These are phyloP conservation scores for Yarrowia phangngaensis DNA, from an alignment of 805 yeast genomes.

Conservation along the genomic window DNA sequence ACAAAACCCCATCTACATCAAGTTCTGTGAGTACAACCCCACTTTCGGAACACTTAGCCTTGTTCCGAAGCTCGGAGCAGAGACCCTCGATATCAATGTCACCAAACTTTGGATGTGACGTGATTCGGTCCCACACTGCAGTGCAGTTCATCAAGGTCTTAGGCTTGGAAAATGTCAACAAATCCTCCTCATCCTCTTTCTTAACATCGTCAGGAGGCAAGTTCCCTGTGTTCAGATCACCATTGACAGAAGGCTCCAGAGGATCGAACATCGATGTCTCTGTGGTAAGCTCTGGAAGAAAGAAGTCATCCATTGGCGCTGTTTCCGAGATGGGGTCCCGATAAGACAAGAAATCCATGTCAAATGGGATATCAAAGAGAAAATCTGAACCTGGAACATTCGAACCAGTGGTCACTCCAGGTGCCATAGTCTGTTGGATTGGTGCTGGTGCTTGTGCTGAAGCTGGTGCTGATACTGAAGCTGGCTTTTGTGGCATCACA, in stretches of 20 bases:
- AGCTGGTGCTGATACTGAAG: too few species aligned
- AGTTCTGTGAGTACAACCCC: constrained; percentile 83
- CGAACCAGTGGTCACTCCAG: constrained; percentile 6
- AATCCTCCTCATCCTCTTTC: constrained; percentile 19
- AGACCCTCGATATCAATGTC: constrained; percentile 93
- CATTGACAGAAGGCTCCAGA: constrained; percentile 34
- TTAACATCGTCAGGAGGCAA: background rate
- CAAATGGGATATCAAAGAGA: constrained; percentile 36
- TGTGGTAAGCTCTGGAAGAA: constrained; percentile 38
- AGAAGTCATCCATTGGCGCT: constrained; percentile 36
- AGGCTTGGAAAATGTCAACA: constrained; percentile 8
- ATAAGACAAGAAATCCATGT: constrained; percentile 35
- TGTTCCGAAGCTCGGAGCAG: constrained; percentile 80
- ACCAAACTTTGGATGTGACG: constrained; percentile 88
- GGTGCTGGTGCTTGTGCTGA: background rate
- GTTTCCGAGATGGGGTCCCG: constrained; percentile 38
- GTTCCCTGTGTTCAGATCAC: constrained; percentile 23
- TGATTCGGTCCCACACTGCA: constrained; percentile 94
- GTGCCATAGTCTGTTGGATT: background rate
- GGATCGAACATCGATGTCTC: constrained; percentile 41
- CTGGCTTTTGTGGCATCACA: too few species aligned
- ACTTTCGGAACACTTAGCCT: constrained; percentile 90
- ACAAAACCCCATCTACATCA: constrained; percentile 63
- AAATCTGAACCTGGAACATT: constrained; percentile 25
- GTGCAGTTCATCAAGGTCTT: constrained; percentile 59